Evolutionary conservation across 345 rosid genomes (phyloP).

Genomic region (Linum trigynum): DNA sequence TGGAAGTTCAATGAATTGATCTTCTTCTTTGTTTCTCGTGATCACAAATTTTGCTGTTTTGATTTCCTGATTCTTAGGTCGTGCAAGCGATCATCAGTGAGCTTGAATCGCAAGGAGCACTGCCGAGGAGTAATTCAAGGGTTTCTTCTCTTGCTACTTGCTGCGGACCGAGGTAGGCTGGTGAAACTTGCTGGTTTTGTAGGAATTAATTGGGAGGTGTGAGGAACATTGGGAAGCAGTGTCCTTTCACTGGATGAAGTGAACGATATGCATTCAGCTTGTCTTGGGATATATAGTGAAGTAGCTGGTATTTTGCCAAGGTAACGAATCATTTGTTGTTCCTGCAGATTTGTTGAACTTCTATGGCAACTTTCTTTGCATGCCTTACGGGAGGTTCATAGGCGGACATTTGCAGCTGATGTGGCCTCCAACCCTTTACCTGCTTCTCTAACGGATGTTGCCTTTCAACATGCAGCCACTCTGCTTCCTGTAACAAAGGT

Average conservation of each 20-base stretch:
- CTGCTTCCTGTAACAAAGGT: constrained; percentile 98
- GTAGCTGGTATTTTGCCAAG: background rate
- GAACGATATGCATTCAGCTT: too few relatives aligned
- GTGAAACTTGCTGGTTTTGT: background rate
- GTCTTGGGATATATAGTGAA: background rate
- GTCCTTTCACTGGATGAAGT: background rate
- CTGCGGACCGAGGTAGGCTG: constrained; percentile 87
- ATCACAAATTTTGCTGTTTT: background rate
- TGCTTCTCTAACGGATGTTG: constrained; percentile 89
- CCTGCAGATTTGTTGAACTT: constrained; percentile 91
- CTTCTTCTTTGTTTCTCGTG: constrained; percentile 9
- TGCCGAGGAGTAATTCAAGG: constrained; percentile 97
- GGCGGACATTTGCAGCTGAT: constrained; percentile 86
- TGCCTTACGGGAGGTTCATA: constrained; percentile 90
- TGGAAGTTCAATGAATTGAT: background rate
- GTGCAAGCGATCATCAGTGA: constrained; percentile 97
- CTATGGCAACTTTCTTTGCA: constrained; percentile 98
- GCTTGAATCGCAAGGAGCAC: constrained; percentile 97
- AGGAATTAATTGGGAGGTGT: background rate
- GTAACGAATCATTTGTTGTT: background rate
- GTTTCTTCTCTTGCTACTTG: constrained; percentile 99
- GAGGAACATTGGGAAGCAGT: constrained; percentile 1
- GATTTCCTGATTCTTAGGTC: constrained; percentile 39
- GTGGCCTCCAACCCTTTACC: constrained; percentile 80
- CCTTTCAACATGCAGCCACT: constrained; percentile 97